Evolutionary conservation across 352 stramenopile species (phyloP), one percentile per base, ranked within the genome.

Genomic region (Globisporangium alternatum): DNA sequence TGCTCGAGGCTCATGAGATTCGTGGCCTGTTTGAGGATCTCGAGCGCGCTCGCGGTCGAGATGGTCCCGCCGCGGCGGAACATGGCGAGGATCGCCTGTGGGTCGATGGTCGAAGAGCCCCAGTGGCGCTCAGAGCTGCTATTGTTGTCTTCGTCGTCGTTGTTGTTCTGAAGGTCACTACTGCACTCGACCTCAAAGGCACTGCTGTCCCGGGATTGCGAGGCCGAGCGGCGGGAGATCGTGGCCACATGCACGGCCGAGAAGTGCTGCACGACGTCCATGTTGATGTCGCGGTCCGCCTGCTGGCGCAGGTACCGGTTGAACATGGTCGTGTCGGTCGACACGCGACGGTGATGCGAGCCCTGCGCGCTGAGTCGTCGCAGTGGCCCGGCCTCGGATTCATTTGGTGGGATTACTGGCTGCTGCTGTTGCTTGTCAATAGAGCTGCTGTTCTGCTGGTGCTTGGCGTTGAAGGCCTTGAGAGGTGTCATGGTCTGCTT

Each of bases 261-360:
- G 49, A 92, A 92, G 45, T 89, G 71, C 57, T 77, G 74, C 54
- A 92, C 76, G 12, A 84, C 80, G 17, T 80, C 71, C 28, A 64
- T 54, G 37, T 76, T 70, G 33, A 92, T 90, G 62, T 89, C 75
- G 15, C 75, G 70, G 62, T 86, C 67, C 3, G 81, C 77, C 49
- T 90, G 75, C 63, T 89, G 75, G 4, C 75, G 75, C 62, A 90
- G 56, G 56, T 83, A 77, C 25, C 74, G 74, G 54, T 81, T 87
- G 61, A 90, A 89, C 59, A 81, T 76, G 19, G 80, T 85, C 59
- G 80, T 90, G 70, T 90, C 80, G 0, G 83, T 92, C 22, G 83
- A 90, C 44, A 92, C 71, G 31, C 83, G 79, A 17, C 83, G 81
- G 62, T 90, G 79, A 56, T 92, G 83, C 65, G 68, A 77, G 17